Conservation (phyloP, 352 stramenopile genomes). For the Pilasporangium apinafurcum region DNA sequence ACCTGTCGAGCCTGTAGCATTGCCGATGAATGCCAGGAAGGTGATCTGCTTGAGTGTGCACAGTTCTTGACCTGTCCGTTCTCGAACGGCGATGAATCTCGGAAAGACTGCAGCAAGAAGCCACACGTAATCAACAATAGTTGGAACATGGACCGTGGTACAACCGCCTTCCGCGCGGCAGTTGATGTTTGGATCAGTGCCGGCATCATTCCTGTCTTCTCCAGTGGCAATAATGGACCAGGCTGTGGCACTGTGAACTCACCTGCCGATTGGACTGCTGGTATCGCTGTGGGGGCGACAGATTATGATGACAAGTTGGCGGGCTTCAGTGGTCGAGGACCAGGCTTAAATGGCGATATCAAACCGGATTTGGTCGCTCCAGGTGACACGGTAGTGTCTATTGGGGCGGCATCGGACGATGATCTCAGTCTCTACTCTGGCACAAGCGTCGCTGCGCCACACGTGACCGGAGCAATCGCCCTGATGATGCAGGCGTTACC, state of each 20-base stretch:
- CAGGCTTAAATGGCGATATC: conserved; percentile 25
- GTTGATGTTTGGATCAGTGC: conserved; percentile 45
- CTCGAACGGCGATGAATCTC: conserved; percentile 8
- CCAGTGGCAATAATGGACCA: conserved; percentile 36
- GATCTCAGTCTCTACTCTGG: conserved; percentile 13
- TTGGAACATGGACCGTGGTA: conserved; percentile 39
- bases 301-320: conserved; percentile 24
- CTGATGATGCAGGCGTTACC: conserved; percentile 30
- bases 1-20: conserved; percentile 31
- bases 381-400: conserved; percentile 20
- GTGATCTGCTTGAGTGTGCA: conserved; percentile 27
- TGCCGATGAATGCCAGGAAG: conserved; percentile 17
- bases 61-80: conserved; percentile 42
- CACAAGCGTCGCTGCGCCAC: conserved; percentile 31
- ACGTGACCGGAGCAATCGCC: conserved; percentile 27
- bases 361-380: conserved; percentile 35
- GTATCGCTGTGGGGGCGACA: conserved; percentile 44
- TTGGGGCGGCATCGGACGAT: conserved; percentile 1
- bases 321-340: conserved; percentile 24
- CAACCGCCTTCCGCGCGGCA: conserved; percentile 11
- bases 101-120: conserved; percentile 28
- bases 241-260: conserved; percentile 29
- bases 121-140: conserved; percentile 66
- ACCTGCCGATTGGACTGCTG: conserved; percentile 20
- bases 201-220: conserved; percentile 48